Percentiles rank a stretch among this genome's conserved stretches.
Evolutionary conservation across 2,329 filamentous ascomycete species (phyloP).

Genomic region (Neurospora sp.): DNA sequence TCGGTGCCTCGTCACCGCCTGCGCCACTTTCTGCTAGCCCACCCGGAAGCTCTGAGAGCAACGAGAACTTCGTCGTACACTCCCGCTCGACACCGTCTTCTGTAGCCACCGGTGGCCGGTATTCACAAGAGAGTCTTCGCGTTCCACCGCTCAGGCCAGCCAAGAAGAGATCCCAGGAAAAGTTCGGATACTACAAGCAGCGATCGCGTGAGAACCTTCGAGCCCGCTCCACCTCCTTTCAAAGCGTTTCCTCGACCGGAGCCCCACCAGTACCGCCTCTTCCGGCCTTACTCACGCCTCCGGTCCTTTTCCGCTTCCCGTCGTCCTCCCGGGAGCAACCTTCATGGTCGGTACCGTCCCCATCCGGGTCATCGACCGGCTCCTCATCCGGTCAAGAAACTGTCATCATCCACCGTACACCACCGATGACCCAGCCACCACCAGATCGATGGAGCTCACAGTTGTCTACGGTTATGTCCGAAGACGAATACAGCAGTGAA

Average conservation of each 20-base stretch:
- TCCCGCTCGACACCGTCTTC: slow-evolving; percentile 30
- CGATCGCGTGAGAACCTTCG: slow-evolving; percentile 44
- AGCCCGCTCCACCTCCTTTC: slow-evolving; percentile 28
- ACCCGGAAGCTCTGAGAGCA: slow-evolving; percentile 28
- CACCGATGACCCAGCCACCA: slow-evolving; percentile 36
- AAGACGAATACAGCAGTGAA: slow-evolving; percentile 45
- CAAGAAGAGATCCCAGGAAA: slow-evolving; percentile 37
- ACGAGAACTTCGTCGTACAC: slow-evolving; percentile 46
- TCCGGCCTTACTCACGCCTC: slow-evolving; percentile 27
- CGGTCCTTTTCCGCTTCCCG: slow-evolving; percentile 29
- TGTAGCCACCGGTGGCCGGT: slow-evolving; percentile 27
- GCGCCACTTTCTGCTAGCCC: slow-evolving; percentile 28
- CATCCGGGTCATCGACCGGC: slow-evolving; percentile 22
- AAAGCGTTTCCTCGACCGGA: slow-evolving; percentile 40
- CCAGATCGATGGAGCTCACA: slow-evolving; percentile 55
- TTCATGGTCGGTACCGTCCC: slow-evolving; percentile 18
- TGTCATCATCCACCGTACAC: slow-evolving; percentile 16
- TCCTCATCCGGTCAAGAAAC: slow-evolving; percentile 12
- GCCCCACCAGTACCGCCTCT: slow-evolving; percentile 28
- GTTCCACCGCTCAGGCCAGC: slow-evolving; percentile 44
- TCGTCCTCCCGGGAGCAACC: slow-evolving; percentile 18
- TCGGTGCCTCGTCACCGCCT: slow-evolving; percentile 39
- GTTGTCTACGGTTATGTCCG: slow-evolving; percentile 53
- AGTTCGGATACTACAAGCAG: slow-evolving; percentile 37
- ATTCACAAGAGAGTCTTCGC: slow-evolving; percentile 51